Conservation (phyloP, 345 rosid genomes). For the Populus deltoides region DNA sequence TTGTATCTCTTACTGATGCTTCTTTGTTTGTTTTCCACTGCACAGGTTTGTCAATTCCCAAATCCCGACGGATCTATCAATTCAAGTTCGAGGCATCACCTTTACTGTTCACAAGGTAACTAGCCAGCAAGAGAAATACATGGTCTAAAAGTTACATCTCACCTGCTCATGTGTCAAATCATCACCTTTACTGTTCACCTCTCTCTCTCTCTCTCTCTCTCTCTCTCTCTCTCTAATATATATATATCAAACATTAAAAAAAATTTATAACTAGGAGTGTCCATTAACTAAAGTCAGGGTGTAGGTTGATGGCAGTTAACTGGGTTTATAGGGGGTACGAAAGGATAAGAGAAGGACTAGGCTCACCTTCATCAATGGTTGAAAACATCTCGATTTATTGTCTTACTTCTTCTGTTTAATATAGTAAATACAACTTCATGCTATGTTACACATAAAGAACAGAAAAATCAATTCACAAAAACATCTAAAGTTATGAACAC, state of each 20-base stretch:
- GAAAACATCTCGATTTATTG: not conserved
- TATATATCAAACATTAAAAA: not conserved
- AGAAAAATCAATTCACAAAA: not conserved
- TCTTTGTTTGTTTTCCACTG: not conserved
- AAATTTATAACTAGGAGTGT: not conserved
- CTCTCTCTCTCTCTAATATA: too few relatives aligned
- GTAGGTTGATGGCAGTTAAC: too few relatives aligned
- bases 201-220: too few relatives aligned
- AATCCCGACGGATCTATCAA: conserved; percentile 60
- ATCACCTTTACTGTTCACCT: too few relatives aligned
- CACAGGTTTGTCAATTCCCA: conserved; percentile 62
- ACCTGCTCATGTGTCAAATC: not conserved
- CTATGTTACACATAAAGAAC: not conserved
- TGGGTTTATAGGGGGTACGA: too few relatives aligned
- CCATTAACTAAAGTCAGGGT: too few relatives aligned
- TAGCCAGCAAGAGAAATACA: not conserved
- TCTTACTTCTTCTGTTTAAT: not conserved
- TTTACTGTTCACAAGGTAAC: conserved; percentile 78
- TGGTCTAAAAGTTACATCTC: not conserved
- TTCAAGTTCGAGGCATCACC: conserved; percentile 59
- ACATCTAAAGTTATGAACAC: not conserved
- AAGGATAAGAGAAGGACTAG: too few relatives aligned
- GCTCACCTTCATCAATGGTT: not conserved
- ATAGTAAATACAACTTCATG: not conserved
- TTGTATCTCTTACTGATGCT: not conserved